These are phyloP conservation scores for Hemileia vastatrix DNA, from an alignment of 1,284 basidiomycete species.

Conservation along the genomic window DNA sequence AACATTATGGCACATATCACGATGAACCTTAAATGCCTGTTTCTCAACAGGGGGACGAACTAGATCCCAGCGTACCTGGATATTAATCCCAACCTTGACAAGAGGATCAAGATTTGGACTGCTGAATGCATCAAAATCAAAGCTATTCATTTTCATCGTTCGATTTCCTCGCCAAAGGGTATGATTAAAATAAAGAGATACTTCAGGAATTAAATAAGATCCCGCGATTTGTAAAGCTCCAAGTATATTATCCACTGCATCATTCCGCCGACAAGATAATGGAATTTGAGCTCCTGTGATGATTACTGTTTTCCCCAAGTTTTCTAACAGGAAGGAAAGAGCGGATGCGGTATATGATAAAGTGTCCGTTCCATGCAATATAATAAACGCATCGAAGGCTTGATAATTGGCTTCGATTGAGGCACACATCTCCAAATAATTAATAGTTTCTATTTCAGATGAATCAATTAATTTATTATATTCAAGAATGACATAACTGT, in stretches of 20 bases:
- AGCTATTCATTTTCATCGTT: conserved; percentile 65
- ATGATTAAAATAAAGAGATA: conserved; percentile 75
- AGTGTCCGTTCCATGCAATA: conserved; percentile 86
- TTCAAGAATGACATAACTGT: conserved; percentile 47
- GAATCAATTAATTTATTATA: conserved; percentile 80
- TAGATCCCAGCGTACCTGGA: conserved; percentile 46
- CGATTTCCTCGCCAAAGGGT: conserved; percentile 76
- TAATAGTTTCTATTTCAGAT: conserved; percentile 69
- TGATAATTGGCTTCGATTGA: conserved; percentile 83
- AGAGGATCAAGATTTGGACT: conserved; percentile 76
- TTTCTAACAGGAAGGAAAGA: conserved; percentile 77
- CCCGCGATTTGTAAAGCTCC: conserved; percentile 79
- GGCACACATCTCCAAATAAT: conserved; percentile 77
- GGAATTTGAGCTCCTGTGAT: conserved; percentile 88
- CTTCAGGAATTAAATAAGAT: conserved; percentile 73
- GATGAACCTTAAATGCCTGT: conserved; percentile 63
- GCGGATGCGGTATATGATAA: conserved; percentile 83
- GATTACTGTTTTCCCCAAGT: conserved; percentile 70
- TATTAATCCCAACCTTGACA: conserved; percentile 83
- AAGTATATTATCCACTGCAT: conserved; percentile 78
- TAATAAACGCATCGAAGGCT: conserved; percentile 75
- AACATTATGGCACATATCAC: conserved; percentile 64
- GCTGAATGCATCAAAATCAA: conserved; percentile 73
- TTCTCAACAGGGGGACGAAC: conserved; percentile 22
- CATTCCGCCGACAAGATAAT: conserved; percentile 73